Conservation (phyloP, 2,329 filamentous ascomycete genomes). For the Cladobotryum mycophilum region DNA sequence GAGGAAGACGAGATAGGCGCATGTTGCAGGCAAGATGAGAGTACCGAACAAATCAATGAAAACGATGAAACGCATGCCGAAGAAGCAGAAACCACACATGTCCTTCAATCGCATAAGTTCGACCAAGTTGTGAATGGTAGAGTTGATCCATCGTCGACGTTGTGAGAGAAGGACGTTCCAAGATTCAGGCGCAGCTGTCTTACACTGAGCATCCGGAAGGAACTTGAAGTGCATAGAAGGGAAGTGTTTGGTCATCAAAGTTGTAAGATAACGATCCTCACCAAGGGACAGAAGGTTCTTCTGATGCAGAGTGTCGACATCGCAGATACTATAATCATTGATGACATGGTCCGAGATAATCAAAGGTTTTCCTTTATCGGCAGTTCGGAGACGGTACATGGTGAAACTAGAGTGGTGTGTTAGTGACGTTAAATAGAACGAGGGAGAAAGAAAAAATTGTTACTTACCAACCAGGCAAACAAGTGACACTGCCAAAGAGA, state of each 20-base stretch:
- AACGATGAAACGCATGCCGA: conserved; percentile 95
- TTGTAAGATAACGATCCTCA: conserved; percentile 96
- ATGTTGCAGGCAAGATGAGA: conserved; percentile 83
- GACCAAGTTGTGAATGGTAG: conserved; percentile 91
- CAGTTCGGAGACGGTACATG: conserved; percentile 95
- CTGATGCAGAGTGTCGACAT: conserved; percentile 91
- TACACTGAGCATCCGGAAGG: conserved; percentile 83
- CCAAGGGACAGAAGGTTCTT: conserved; percentile 92
- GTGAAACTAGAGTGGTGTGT: conserved; percentile 64
- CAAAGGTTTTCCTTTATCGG: conserved; percentile 87
- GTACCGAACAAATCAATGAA: conserved; percentile 92
- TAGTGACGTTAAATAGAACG: background rate
- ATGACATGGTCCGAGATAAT: conserved; percentile 90
- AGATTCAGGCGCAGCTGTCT: conserved; percentile 87
- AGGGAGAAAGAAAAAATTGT: background rate
- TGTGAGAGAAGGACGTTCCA: conserved; percentile 96
- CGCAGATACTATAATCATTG: conserved; percentile 78
- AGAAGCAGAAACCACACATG: conserved; percentile 97
- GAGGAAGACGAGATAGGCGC: conserved; percentile 78
- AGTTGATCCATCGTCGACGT: conserved; percentile 98
- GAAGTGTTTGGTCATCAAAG: conserved; percentile 97
- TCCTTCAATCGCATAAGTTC: conserved; percentile 88
- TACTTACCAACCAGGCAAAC: conserved; percentile 95
- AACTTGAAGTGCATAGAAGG: conserved; percentile 96
- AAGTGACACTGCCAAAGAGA: conserved; percentile 94